Evolutionary conservation across 1,284 basidiomycete species (phyloP).

Genomic region (Rhodotorula sp.): DNA sequence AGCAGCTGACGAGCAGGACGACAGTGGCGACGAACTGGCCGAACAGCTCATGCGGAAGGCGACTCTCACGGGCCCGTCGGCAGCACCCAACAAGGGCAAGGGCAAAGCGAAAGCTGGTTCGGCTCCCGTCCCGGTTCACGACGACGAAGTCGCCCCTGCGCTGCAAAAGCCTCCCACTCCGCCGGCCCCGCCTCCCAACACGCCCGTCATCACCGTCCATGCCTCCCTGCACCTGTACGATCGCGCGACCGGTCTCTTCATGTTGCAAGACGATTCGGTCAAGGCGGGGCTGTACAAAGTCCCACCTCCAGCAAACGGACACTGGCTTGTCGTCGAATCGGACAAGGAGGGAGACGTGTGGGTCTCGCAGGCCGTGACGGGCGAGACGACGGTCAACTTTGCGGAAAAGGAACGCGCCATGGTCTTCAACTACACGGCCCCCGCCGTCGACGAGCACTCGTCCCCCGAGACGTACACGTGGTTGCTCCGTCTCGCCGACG

Average conservation of each 20-base stretch:
- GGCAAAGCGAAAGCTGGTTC: background rate
- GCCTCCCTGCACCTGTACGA: slow-evolving; percentile 71
- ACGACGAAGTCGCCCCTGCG: slow-evolving; percentile 22
- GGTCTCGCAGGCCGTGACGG: slow-evolving; percentile 50
- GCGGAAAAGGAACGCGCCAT: slow-evolving; percentile 49
- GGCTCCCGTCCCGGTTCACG: background rate
- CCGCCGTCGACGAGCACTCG: slow-evolving; percentile 3
- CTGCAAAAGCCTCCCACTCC: slow-evolving; percentile 26
- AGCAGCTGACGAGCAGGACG: background rate
- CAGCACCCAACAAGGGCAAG: slow-evolving; percentile 5
- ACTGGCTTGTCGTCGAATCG: slow-evolving; percentile 60
- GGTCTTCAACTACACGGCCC: slow-evolving; percentile 41
- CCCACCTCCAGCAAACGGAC: background rate
- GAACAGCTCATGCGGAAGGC: slow-evolving; percentile 38
- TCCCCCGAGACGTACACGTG: slow-evolving; percentile 40
- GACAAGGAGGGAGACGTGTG: slow-evolving; percentile 56
- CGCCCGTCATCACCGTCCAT: slow-evolving; percentile 41
- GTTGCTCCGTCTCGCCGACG: slow-evolving; percentile 36
- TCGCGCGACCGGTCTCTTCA: slow-evolving; percentile 65
- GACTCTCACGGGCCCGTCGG: background rate
- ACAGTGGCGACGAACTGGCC: slow-evolving; percentile 34
- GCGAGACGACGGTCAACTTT: slow-evolving; percentile 70
- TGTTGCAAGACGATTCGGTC: slow-evolving; percentile 67
- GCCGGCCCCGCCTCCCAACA: slow-evolving; percentile 14
- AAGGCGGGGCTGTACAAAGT: slow-evolving; percentile 52